Conservation (phyloP, 768 basidiomycete species). For the Termitomyces sp. region DNA sequence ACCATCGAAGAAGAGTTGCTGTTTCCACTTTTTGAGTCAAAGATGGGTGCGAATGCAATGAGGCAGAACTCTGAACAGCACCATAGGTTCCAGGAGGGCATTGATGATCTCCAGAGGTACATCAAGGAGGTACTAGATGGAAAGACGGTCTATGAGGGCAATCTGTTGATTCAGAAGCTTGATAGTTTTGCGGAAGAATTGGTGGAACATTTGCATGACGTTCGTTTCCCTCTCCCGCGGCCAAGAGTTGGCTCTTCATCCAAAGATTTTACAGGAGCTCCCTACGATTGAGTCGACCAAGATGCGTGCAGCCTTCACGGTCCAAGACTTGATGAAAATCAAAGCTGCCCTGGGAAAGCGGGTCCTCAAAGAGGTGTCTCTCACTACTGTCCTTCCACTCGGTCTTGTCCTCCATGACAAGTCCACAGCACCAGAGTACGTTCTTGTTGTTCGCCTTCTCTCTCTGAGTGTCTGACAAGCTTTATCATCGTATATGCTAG, state of each 20-base stretch:
- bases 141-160: constrained; percentile 46
- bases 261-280: constrained; percentile 17
- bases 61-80: constrained; percentile 22
- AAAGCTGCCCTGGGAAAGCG: constrained; percentile 15
- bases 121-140: constrained; percentile 56
- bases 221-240: background rate
- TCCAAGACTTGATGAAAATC: constrained; percentile 18
- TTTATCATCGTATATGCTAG: constrained; percentile 10
- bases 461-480: too few relatives aligned
- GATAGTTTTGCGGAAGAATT: constrained; percentile 21
- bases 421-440: constrained; percentile 17
- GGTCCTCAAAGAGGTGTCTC: constrained; percentile 15
- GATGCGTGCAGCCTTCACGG: constrained; percentile 20
- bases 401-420: constrained; percentile 16
- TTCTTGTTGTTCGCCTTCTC: background rate
- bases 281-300: constrained; percentile 18
- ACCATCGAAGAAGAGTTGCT: constrained; percentile 21
- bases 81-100: constrained; percentile 18
- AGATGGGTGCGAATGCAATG: constrained; percentile 20
- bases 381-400: constrained; percentile 13
- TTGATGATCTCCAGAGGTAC: constrained; percentile 19
- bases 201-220: constrained; percentile 18
- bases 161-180: constrained; percentile 16
- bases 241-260: background rate
- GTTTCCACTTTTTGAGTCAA: constrained; percentile 24